Base-by-base conservation (phyloP, 345 rosid species). In the Iberis pinnata region DNA sequence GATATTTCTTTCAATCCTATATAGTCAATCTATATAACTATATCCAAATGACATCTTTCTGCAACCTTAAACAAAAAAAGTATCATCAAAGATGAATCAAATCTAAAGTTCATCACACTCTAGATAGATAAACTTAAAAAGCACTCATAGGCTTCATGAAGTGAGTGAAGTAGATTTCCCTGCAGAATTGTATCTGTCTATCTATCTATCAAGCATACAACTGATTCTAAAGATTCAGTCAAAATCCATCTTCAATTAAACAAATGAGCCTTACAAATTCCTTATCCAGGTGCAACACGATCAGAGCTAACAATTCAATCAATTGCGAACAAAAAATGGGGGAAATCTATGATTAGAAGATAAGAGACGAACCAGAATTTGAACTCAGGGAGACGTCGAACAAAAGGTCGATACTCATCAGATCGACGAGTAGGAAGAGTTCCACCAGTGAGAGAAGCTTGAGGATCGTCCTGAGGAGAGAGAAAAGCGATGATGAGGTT, bases 391-490 rank as follows among this genome's bases (percentile, higher is more conserved):
- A 89, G 75, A 48, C 95, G 92, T 24, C 95, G 92, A 50, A 81
- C 89, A 45, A 92, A 92, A 8, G 98, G 96, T 14, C 98, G 78
- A 65, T 83, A 89, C 78, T 89, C 97, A 27, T 89, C 97, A 53
- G 97, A 83, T 74, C 81, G 65, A 6, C 85, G 88, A 40, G 89
- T 86, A n/a, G 97, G 97, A 18, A 89, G 81, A 9, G 73, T 18
- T 4, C 95, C 92, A 0, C 80, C 89, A 9, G 76, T 82, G 11
- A 63, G 65, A 18, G 71, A 67, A 33, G 70, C 61, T 73, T 86
- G 95, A 3, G 93, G 98, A 63, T 92, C 98, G 29, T 84, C 83
- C 64, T 82, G 96, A 43, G 98, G 98, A 31, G 98, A 87, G 10
- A 92, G 76, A 56, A 92, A 92, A 4, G 86, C 95, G 29, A 92